Percentiles rank a stretch among this genome's conserved stretches.
These are phyloP conservation scores for Blastobotrys peoriensis DNA, from an alignment of 805 yeast genomes.

Conservation along the genomic window DNA sequence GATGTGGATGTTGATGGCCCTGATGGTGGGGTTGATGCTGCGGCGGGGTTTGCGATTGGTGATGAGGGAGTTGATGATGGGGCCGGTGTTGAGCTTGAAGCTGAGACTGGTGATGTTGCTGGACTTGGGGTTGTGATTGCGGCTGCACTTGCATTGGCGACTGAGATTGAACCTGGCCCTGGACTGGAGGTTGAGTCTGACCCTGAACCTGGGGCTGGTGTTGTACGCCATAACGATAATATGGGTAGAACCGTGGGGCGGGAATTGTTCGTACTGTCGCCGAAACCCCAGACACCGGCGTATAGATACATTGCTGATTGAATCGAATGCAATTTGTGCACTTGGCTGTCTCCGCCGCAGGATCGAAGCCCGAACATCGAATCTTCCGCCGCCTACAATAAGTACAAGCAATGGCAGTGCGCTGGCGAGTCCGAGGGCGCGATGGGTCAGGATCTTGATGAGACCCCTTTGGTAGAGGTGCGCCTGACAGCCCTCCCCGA, in stretches of 20 bases:
- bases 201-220: constrained; percentile 1
- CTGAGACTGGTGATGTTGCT: no score
- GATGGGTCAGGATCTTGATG: neutral
- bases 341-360: constrained; percentile 22
- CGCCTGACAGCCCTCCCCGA: neutral
- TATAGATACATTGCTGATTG: constrained; percentile 29
- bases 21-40: no score
- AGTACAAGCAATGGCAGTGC: constrained; percentile 8
- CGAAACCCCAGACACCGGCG: constrained; percentile 26
- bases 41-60: no score
- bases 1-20: no score
- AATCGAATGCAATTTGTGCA: constrained; percentile 28
- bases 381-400: constrained; percentile 17
- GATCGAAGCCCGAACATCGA: constrained; percentile 29
- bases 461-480: neutral
- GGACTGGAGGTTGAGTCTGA: constrained; percentile 2
- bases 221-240: neutral
- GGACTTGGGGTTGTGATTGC: neutral
- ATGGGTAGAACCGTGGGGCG: neutral
- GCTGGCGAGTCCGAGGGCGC: constrained; percentile 3
- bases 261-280: constrained; percentile 15
- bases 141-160: neutral
- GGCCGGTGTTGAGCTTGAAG: no score
- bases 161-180: neutral
- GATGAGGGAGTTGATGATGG: no score